Base-by-base conservation (phyloP, 306 rosid species). In the Castanopsis chinensis region DNA sequence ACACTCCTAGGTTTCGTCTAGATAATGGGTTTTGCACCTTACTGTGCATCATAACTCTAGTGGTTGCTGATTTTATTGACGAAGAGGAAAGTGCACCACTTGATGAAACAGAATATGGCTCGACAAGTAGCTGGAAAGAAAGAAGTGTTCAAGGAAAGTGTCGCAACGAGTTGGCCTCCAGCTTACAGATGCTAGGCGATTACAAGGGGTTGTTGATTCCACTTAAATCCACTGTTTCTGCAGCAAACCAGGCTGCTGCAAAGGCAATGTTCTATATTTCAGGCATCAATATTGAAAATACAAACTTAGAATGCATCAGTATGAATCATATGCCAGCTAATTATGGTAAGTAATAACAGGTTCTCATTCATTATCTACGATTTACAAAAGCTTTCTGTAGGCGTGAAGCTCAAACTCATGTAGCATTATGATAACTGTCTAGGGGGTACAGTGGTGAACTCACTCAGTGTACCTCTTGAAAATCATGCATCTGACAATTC, bases 221-320 rank as follows among this genome's bases (percentile, higher is more conserved):
- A 45, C 99, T 97, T 78, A 90, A 85, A 53, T 86, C 86, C 71
- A 88, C 87, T 80, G 84, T 85, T 71, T 60, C 90, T 78, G 91
- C 94, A 32, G 92, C 93, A 55, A 93, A 95, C 87, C 98, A 95
- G 86, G 99, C 96, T 69, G 99, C 93, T 71, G 96, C 94, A 37
- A 95, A 95, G 78, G 96, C 99, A 54, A 89, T 93, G 93, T 86
- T 95, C 49, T 85, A 89, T 79, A 71, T 90, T 83, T 93, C 99
- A 37, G 97, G 97, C 78, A 81, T 92, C 80, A 53, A 84, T 74
- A 65, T 76, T 18, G 97, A 89, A 74, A 92, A 85, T 87, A 87
- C 88, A 35, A 91, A 90, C 83, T 89, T 89, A 77, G 99, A 92
- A 80, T 86, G 90, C 87, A 80, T 91, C 76, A 84, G 81, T 86